Conservation (phyloP, 345 rosid species). For the Murraya paniculata region DNA sequence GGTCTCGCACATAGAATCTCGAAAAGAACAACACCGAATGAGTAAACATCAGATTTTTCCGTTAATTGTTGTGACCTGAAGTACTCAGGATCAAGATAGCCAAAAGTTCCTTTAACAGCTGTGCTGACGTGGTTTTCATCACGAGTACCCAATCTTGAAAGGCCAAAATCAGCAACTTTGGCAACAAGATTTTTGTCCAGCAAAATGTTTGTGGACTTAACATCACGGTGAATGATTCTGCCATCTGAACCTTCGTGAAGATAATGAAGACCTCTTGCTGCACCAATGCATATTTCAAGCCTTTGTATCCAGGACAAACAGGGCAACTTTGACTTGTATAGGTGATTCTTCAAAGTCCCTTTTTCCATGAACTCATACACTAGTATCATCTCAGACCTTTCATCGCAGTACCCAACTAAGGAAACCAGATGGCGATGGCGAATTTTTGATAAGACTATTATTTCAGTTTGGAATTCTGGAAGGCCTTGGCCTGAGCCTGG, state of each 20-base stretch:
- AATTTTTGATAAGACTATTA: conserved; percentile 57
- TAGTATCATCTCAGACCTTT: not conserved
- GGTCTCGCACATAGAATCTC: conserved; percentile 27
- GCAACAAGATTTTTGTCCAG: not conserved
- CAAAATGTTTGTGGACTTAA: not conserved
- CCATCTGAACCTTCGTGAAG: not conserved
- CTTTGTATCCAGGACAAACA: not conserved
- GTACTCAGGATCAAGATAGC: conserved; percentile 36
- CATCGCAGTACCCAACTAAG: conserved; percentile 13
- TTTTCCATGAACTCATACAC: not conserved
- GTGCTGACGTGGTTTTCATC: conserved; percentile 23
- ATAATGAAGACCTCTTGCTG: not conserved
- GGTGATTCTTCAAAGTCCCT: not conserved
- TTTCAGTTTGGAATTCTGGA: conserved; percentile 51
- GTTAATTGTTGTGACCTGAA: conserved; percentile 22
- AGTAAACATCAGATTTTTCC: conserved; percentile 35
- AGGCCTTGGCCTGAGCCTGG: conserved; percentile 54
- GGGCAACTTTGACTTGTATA: not conserved
- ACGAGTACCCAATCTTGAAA: not conserved
- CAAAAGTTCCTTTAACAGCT: conserved; percentile 27
- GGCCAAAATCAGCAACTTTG: not conserved
- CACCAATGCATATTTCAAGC: not conserved
- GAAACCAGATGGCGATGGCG: conserved; percentile 70
- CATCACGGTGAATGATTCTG: not conserved
- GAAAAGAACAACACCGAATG: conserved; percentile 31